Conservation (phyloP, 257 asterid genomes). For the Solanum pimpinellifolium region DNA sequence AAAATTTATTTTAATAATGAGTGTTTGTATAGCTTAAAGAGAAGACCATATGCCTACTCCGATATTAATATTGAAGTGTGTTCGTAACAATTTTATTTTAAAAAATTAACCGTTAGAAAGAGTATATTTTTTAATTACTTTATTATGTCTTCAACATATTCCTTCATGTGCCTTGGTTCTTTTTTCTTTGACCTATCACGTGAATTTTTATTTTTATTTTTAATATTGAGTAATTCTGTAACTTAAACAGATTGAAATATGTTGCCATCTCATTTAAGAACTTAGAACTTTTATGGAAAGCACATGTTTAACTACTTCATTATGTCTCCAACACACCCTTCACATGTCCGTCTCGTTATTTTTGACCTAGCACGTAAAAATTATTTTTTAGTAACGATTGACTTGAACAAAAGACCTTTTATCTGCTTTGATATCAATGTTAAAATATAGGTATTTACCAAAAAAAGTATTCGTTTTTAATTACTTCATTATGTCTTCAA, state of each 20-base stretch:
- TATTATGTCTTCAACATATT: not conserved
- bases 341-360: not conserved
- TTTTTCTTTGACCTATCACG: not conserved
- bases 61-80: not conserved
- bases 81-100: not conserved
- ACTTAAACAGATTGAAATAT: not conserved
- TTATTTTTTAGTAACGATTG: not conserved
- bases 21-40: not conserved
- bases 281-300: not conserved
- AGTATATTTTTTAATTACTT: not conserved
- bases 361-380: not conserved
- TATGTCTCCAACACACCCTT: not conserved
- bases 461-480: not conserved
- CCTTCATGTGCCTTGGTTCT: not conserved
- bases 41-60: not conserved
- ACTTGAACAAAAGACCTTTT: not conserved
- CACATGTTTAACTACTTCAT: not conserved
- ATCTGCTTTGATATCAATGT: not conserved
- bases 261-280: not conserved
- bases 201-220: not conserved
- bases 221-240: not conserved
- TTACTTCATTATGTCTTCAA: not conserved
- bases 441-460: not conserved
- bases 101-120: not conserved
- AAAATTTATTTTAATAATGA: not conserved